A percentile compares a stretch with the other conserved stretches of the same genome.
Evolutionary conservation across 2,329 filamentous ascomycete genomes (phyloP).

Genomic region (Fusarium agapanthi): DNA sequence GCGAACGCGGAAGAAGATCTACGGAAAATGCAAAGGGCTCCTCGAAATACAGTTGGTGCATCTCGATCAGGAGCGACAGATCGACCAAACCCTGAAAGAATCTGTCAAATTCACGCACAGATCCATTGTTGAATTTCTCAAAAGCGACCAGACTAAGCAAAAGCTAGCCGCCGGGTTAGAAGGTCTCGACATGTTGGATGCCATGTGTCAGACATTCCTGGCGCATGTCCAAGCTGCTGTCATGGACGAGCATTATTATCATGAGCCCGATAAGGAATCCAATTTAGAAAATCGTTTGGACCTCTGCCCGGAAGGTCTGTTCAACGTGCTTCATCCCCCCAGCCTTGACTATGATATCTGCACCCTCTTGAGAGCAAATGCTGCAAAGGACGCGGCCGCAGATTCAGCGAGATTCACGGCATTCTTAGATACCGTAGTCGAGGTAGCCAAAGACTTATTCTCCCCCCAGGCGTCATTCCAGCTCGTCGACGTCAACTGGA

Average conservation of each 20-base stretch:
- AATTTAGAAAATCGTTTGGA: accelerated
- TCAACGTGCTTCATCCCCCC: accelerated
- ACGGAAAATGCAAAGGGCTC: neutral
- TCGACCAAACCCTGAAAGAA: neutral
- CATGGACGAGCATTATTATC: neutral
- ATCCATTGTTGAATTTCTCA: neutral
- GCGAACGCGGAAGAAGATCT: neutral
- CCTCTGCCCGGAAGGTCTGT: accelerated
- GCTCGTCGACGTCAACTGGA: accelerated
- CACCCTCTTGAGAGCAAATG: neutral
- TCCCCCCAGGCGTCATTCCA: neutral
- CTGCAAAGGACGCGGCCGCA: accelerated
- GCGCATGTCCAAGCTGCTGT: neutral
- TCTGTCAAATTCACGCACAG: neutral
- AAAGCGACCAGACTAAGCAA: neutral
- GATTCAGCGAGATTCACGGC: neutral
- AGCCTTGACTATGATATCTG: neutral
- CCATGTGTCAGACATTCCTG: neutral
- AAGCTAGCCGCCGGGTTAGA: accelerated
- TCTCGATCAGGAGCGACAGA: accelerated
- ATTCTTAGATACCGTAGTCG: neutral
- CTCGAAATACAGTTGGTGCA: neutral
- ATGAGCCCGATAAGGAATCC: accelerated
- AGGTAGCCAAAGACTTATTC: neutral
- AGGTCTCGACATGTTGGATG: accelerated